A percentile compares a stretch with the other conserved stretches of the same genome.
These are phyloP conservation scores for Rubia balearica DNA, from an alignment of 305 asterid genomes.

Conservation along the genomic window DNA sequence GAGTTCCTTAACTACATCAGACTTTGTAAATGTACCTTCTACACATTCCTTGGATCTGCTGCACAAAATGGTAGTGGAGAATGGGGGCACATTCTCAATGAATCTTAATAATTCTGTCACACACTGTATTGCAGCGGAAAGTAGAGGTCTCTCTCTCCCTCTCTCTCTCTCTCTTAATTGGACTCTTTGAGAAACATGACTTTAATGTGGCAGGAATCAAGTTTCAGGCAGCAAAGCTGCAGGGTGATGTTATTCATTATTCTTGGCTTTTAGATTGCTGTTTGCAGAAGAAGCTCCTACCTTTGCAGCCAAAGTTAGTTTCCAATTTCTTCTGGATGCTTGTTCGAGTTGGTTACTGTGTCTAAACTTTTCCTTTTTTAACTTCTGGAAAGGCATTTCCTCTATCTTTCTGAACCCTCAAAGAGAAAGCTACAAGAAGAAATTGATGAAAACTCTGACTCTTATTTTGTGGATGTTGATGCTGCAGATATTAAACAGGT, in stretches of 20 bases:
- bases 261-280: conserved; percentile 84
- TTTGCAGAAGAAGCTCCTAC: conserved; percentile 62
- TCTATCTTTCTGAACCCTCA: conserved; percentile 64
- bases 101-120: conserved; percentile 83
- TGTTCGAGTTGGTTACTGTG: conserved; percentile 8
- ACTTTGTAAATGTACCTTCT: conserved; percentile 74
- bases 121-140: conserved; percentile 79
- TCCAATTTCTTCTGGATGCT: conserved; percentile 4
- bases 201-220: conserved; percentile 54
- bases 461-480: conserved; percentile 59
- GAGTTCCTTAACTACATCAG: conserved; percentile 57
- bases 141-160: conserved; percentile 50
- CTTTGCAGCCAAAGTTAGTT: conserved; percentile 74
- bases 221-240: conserved; percentile 85
- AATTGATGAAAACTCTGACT: conserved; percentile 72
- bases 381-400: conserved; percentile 49
- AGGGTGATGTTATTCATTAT: conserved; percentile 75
- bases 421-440: conserved; percentile 72
- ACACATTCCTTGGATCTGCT: conserved; percentile 60
- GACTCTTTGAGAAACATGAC: background rate
- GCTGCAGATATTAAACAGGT: conserved; percentile 66
- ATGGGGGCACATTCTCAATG: conserved; percentile 94
- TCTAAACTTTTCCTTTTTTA: conserved; percentile 11
- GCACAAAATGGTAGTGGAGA: conserved; percentile 86
- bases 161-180: background rate